Evolutionary conservation across 129 eudicot species (phyloP), one percentile per base, ranked within the genome.

Genomic region (Dittrichia graveolens): DNA sequence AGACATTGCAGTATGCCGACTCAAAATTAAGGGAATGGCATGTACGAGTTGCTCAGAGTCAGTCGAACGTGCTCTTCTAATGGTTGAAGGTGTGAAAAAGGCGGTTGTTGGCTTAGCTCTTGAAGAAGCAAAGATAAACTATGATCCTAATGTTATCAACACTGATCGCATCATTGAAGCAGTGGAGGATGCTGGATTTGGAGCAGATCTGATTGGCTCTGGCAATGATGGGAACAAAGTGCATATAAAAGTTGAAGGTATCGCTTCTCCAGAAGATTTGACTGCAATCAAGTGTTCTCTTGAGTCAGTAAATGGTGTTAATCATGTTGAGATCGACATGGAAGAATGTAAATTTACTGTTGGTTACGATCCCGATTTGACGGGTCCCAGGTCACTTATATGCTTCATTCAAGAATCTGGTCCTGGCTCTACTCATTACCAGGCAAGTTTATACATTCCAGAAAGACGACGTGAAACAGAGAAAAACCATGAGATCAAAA

Each of bases 91-190:
- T 61, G 84, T 85, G 48, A 76, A 69, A 56, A 85, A 82, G 70
- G 86, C 87, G 13, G 82, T 65, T 53, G 90, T 85, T 11, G 84
- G 84, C 14, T 79, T 85, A 71, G 86, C 90, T 44, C 82, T 81
- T 15, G 84, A 85, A 76, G 82, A 82, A 76, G 90, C 86, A 37
- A 79, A 82, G 74, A 60, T 85, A 37, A 82, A 85, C 71, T 82
- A 79, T 61, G 84, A 85, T 73, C 87, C 90, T 4, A 78, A 67
- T 13, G 34, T 67, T 11, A 73, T 76, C 54, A 67, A 31, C 67
- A 63, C 76, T 49, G 56, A 75, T 48, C 71, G 61, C 54, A 72
- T 85, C 24, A 60, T 85, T 34, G 77, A 85, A 67, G 79, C 84
- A 46, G 76, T 85, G 4, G 86, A 85, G 67, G 84, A 85, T 69